Percentiles rank a stretch among this genome's conserved stretches.
Evolutionary conservation across 2,329 filamentous ascomycete species (phyloP).

Genomic region (Penicillium nordicum): DNA sequence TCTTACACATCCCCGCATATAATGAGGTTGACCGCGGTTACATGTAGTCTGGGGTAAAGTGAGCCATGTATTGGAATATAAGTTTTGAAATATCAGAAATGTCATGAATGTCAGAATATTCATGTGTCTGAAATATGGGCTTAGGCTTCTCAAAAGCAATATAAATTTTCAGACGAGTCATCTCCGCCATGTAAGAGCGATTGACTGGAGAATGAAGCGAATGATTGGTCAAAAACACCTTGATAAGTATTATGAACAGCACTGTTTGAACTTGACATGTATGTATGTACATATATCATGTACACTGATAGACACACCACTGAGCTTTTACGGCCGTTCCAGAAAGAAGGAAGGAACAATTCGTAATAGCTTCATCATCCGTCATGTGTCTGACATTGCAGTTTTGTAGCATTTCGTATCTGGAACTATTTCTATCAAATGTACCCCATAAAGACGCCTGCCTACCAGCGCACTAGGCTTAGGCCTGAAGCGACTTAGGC

Average conservation of each 20-base stretch:
- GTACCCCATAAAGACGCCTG: background rate
- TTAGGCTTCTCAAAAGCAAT: background rate
- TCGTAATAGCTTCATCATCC: background rate
- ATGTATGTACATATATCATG: too few species aligned
- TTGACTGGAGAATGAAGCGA: background rate
- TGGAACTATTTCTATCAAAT: conserved; percentile 16
- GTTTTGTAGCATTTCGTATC: conserved; percentile 16
- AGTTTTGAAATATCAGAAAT: background rate
- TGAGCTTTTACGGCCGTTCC: background rate
- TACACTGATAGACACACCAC: background rate
- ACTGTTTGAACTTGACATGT: background rate
- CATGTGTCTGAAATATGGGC: background rate
- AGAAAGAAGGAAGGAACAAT: background rate
- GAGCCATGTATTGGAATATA: background rate
- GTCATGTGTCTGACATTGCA: background rate
- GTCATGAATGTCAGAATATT: background rate
- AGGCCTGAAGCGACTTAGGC: conserved; percentile 42
- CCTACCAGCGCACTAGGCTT: background rate
- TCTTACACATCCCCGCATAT: conserved; percentile 12
- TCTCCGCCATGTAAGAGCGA: background rate
- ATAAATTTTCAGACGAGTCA: background rate
- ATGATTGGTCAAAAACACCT: background rate
- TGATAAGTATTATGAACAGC: background rate
- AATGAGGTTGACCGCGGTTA: background rate
- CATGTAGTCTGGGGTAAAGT: conserved; percentile 2